Evolutionary conservation across 257 asterid species (phyloP).

Genomic region (Prunella vulgaris): DNA sequence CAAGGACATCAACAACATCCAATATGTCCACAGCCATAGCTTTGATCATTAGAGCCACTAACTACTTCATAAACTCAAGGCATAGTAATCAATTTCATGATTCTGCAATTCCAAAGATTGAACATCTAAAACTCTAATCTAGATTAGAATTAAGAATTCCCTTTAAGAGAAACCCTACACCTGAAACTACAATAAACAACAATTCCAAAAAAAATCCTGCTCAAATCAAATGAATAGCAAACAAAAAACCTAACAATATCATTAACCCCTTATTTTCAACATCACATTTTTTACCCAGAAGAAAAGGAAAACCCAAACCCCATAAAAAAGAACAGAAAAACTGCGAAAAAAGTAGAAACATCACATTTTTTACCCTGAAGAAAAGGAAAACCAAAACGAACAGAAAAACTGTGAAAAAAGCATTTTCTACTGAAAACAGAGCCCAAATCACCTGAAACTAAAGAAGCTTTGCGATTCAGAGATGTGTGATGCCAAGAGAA

Average conservation of each 20-base stretch:
- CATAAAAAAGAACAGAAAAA: background rate
- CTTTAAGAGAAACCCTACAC: slow-evolving; percentile 2
- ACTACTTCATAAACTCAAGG: no score
- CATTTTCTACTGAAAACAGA: background rate
- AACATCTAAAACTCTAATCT: background rate
- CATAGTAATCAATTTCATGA: background rate
- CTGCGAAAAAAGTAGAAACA: no score
- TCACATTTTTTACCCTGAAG: no score
- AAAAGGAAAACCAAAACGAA: no score
- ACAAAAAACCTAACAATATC: background rate
- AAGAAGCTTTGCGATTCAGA: slow-evolving; percentile 10
- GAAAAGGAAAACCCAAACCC: background rate
- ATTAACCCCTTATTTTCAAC: background rate
- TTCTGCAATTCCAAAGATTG: background rate
- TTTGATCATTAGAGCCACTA: no score
- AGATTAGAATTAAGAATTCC: background rate
- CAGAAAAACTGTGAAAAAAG: no score
- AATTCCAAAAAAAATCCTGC: background rate
- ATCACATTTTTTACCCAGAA: no score
- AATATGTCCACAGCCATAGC: slow-evolving; percentile 82
- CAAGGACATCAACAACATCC: slow-evolving; percentile 87
- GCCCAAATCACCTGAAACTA: slow-evolving; percentile 7
- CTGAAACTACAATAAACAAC: background rate
- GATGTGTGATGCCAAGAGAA: background rate
- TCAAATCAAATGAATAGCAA: background rate